phyloP scores from a whole-genome alignment of 768 basidiomycete genomes.

The Rickenella mellea region DNA sequence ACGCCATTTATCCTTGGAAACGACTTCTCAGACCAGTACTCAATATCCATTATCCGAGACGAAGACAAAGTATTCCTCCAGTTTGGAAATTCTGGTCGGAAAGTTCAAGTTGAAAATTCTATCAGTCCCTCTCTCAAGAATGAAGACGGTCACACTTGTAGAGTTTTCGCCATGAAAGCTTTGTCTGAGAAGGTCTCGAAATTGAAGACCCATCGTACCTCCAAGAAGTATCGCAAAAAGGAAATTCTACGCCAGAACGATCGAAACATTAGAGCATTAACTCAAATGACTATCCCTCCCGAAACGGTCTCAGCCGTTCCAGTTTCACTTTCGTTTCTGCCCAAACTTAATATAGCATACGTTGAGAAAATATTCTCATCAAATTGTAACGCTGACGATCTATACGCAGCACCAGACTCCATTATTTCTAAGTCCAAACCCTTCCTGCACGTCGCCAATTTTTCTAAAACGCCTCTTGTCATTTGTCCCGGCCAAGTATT shows the following conservation, averaged over 20 bases:
- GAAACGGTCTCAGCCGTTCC: neutral
- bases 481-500: constrained; percentile 4
- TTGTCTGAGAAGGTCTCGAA: too few species aligned
- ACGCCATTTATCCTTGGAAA: constrained; percentile 14
- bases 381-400: neutral
- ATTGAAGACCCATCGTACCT: too few species aligned
- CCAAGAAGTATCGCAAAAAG: too few species aligned
- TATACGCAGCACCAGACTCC: constrained; percentile 3
- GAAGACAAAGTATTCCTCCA: too few species aligned
- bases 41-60: constrained; percentile 17
- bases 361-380: constrained; percentile 2
- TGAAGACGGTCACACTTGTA: too few species aligned
- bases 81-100: too few species aligned
- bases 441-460: constrained; percentile 6
- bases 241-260: too few species aligned
- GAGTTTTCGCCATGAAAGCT: too few species aligned
- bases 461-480: constrained; percentile 1
- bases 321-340: neutral
- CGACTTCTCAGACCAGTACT: constrained; percentile 22
- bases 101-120: too few species aligned
- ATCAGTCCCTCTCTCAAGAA: too few species aligned
- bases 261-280: constrained; percentile 1
- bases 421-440: neutral
- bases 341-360: too few species aligned
- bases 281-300: constrained; percentile 1